A percentile compares a stretch with the other conserved stretches of the same genome.
Evolutionary conservation across 2,329 filamentous ascomycete genomes (phyloP).

Genomic region (Ceratocystis papillata): DNA sequence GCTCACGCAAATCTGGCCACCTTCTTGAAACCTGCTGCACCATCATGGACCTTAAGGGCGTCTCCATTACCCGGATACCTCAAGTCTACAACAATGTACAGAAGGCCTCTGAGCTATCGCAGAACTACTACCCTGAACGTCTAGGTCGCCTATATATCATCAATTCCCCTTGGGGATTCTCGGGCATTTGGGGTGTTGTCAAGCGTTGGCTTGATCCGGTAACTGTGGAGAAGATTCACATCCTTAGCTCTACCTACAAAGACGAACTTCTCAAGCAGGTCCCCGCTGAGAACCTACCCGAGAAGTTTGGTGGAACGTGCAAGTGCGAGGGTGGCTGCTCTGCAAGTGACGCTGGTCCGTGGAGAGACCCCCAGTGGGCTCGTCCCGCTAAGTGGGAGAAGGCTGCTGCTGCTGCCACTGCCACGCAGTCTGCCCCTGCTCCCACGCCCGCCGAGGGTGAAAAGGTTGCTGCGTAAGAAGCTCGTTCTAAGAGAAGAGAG

Average conservation of each 20-base stretch:
- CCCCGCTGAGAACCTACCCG: constrained; percentile 79
- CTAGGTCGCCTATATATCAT: constrained; percentile 94
- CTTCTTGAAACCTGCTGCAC: constrained; percentile 97
- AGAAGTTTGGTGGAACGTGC: constrained; percentile 74
- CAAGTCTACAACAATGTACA: constrained; percentile 83
- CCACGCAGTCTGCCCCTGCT: constrained; percentile 29
- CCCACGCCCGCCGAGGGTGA: constrained; percentile 32
- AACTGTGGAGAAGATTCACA: constrained; percentile 90
- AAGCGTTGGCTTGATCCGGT: constrained; percentile 95
- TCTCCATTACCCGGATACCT: constrained; percentile 68
- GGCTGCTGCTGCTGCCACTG: constrained; percentile 27
- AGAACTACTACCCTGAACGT: constrained; percentile 98
- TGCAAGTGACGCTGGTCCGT: constrained; percentile 82
- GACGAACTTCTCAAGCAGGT: constrained; percentile 75
- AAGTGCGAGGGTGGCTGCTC: constrained; percentile 71
- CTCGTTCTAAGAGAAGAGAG: constrained; percentile 23
- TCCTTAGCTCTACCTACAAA: constrained; percentile 73
- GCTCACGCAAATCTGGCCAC: constrained; percentile 79
- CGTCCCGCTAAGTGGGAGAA: constrained; percentile 53
- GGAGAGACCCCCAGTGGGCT: constrained; percentile 61
- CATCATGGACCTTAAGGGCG: constrained; percentile 95
- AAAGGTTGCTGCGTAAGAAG: constrained; percentile 32
- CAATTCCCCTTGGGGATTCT: constrained; percentile 96
- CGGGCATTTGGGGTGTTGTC: constrained; percentile 69
- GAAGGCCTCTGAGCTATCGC: constrained; percentile 76